Percentiles rank a stretch among this genome's conserved stretches.
phyloP scores from a whole-genome alignment of 1,284 basidiomycete genomes.

The Rhodotorula sp. region DNA sequence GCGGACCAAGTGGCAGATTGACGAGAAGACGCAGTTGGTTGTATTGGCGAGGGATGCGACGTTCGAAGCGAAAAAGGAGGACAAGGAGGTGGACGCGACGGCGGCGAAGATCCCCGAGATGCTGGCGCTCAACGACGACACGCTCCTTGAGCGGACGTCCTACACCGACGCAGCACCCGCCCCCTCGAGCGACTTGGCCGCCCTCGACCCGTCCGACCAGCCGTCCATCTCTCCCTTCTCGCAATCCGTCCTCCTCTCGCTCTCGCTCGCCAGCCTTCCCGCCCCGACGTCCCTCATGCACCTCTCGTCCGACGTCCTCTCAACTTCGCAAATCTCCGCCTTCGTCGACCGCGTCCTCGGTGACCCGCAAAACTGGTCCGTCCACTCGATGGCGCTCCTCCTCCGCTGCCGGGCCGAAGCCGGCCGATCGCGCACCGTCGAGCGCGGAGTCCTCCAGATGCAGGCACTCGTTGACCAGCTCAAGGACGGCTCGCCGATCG shows the following conservation, averaged over 20 bases:
- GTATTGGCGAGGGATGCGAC: constrained; percentile 80
- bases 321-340: constrained; percentile 81
- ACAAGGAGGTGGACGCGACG: constrained; percentile 23
- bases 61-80: constrained; percentile 40
- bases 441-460: constrained; percentile 81
- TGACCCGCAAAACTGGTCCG: constrained; percentile 86
- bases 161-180: constrained; percentile 61
- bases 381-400: constrained; percentile 90
- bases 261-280: constrained; percentile 77
- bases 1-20: constrained; percentile 89
- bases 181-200: constrained; percentile 51
- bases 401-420: constrained; percentile 85
- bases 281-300: constrained; percentile 56
- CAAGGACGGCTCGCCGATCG: constrained; percentile 59
- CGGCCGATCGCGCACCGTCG: constrained; percentile 79
- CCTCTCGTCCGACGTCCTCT: constrained; percentile 63
- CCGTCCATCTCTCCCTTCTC: constrained; percentile 84
- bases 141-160: constrained; percentile 87
- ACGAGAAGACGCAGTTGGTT: constrained; percentile 82
- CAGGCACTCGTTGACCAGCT: constrained; percentile 93
- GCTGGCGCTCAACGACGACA: constrained; percentile 88
- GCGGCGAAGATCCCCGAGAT: constrained; percentile 62
- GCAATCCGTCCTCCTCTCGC: constrained; percentile 80
- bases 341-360: constrained; percentile 81
- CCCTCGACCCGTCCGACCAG: constrained; percentile 78